These are phyloP conservation scores for Jackrogersella multiformis DNA, from an alignment of 495 filamentous ascomycete species.

Conservation along the genomic window DNA sequence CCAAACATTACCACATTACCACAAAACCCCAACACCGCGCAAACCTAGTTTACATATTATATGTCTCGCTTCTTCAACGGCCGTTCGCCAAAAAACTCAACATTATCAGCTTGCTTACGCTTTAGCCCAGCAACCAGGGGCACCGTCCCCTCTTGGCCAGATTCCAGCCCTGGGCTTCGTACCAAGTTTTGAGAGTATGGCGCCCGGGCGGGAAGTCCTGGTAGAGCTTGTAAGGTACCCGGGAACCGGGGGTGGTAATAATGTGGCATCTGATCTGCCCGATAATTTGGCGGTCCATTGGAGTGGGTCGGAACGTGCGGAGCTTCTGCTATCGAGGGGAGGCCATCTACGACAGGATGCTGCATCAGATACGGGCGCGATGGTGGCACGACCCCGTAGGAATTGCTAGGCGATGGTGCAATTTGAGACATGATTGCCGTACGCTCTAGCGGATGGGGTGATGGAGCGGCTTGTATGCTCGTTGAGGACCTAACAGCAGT, in stretches of 20 bases:
- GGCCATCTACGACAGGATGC: background rate
- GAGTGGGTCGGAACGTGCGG: background rate
- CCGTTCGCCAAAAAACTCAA: background rate
- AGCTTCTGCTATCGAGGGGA: background rate
- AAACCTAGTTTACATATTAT: background rate
- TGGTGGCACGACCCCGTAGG: background rate
- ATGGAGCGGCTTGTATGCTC: background rate
- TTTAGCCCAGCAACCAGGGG: conserved; percentile 1
- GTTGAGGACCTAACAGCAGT: background rate
- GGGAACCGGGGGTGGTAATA: background rate
- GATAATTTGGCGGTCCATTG: background rate
- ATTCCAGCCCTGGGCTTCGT: background rate
- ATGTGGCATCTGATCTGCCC: background rate
- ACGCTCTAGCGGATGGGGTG: background rate
- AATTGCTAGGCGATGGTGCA: background rate
- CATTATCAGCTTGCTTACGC: background rate
- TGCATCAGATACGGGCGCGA: background rate
- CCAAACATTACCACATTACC: too few species aligned
- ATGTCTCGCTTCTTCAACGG: background rate
- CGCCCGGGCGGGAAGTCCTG: background rate
- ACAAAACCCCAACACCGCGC: background rate
- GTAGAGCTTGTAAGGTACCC: background rate
- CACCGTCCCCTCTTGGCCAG: background rate
- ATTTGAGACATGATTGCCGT: background rate
- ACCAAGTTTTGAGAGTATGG: background rate